Evolutionary conservation across 441 rosid species (phyloP), one percentile per base, ranked within the genome.

Genomic region (Croton laevigatus): DNA sequence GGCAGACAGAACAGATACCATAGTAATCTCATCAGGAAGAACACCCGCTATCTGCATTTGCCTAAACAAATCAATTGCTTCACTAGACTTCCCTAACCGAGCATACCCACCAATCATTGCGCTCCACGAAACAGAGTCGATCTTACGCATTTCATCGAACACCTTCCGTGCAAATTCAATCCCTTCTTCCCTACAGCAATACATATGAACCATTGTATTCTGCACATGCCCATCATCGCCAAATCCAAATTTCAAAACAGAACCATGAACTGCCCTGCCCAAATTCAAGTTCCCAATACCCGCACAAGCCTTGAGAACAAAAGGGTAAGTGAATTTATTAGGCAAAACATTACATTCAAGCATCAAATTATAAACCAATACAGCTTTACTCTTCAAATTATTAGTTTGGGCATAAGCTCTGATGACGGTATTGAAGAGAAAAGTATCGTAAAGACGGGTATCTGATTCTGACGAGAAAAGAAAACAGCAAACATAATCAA

Each of bases 101-200:
- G 77, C 81, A 61, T 80, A 85, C 52, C 87, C 89, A 42, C 86
- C 86, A 48, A 87, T 85, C 84, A 87, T 87, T 11, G 82, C 86
- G 23, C 84, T 87, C 87, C 89, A 85, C 5, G 87, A 81, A 69
- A 85, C 85, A 22, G 86, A 74, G 54, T 87, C 85, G 51, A 32
- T 16, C 32, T 71, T 79, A 3, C 70, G 49, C 84, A 81, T 87
- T 75, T 76, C 81, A 76, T 87, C 87, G 52, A 86, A 84, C 83
- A 82, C 70, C 73, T 80, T 80, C 19, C 86, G 74, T 8, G 87
- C 85, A 61, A 48, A 72, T 59, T 44, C 80, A 20, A 81, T 62
- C 65, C 86, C 86, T 48, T 71, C 78, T 4, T 51, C 45, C 61
- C 73, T 65, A 14, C 83, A 59, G 5, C 83, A 73, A 44, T 80